Conservation (phyloP, 2,329 filamentous ascomycete species). For the Pseudocercospora musae region DNA sequence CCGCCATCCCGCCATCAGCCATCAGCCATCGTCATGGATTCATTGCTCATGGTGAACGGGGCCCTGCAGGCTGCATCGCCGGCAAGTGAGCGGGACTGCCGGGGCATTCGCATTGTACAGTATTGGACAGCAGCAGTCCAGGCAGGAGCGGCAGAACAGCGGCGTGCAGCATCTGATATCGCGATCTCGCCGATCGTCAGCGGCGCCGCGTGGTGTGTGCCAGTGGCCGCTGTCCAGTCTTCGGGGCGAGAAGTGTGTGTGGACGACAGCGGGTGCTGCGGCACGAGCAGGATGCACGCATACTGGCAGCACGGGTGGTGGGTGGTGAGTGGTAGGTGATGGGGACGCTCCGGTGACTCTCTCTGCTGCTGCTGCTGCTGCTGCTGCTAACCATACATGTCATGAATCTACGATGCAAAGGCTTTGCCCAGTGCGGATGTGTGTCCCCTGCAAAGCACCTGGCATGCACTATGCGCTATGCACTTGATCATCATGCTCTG, state of each 20-base stretch:
- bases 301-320: neutral
- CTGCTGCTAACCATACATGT: neutral
- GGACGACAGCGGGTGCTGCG: neutral
- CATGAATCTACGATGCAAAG: too few relatives aligned
- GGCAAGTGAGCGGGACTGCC: neutral
- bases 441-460: too few relatives aligned
- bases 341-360: neutral
- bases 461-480: neutral
- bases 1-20: too few relatives aligned
- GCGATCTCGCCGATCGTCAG: neutral
- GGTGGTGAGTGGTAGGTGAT: too few relatives aligned
- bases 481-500: neutral
- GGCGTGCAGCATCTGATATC: neutral
- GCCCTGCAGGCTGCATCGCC: neutral
- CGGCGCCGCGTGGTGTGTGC: neutral
- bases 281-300: neutral
- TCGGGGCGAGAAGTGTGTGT: neutral
- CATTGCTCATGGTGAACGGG: neutral
- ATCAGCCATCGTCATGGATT: too few relatives aligned
- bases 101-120: neutral
- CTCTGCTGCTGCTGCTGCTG: too few relatives aligned
- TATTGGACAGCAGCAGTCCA: neutral
- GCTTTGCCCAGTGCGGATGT: too few relatives aligned
- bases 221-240: neutral
- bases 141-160: neutral